A percentile compares a stretch with the other conserved stretches of the same genome.
Conservation (phyloP, 148 eudicot genomes). For the Polygonum aviculare region DNA sequence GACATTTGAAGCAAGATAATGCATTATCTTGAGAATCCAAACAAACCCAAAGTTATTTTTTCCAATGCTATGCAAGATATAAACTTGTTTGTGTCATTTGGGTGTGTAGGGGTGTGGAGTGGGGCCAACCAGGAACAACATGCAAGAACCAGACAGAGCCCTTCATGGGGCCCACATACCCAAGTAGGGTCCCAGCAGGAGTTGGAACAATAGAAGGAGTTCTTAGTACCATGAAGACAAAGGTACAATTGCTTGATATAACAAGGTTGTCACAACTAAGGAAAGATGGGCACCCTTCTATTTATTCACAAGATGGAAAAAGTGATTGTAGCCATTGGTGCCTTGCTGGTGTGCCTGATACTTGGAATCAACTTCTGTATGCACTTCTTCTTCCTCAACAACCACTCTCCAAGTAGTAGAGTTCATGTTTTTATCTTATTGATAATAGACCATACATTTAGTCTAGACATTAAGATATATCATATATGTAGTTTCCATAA, state of each 20-base stretch:
- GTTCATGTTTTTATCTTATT: too few relatives aligned
- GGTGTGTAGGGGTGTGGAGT: conserved; percentile 26
- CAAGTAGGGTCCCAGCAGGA: conserved; percentile 19
- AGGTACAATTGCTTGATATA: conserved; percentile 32
- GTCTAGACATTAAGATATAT: too few relatives aligned
- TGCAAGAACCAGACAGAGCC: conserved; percentile 33
- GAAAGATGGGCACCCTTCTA: conserved; percentile 53
- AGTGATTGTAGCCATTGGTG: conserved; percentile 67
- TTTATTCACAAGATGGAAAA: conserved; percentile 25
- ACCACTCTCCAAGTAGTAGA: background rate
- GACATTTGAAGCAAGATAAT: too few relatives aligned
- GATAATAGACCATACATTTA: too few relatives aligned
- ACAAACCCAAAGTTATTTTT: too few relatives aligned
- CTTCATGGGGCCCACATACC: conserved; percentile 20
- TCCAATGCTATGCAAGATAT: too few relatives aligned
- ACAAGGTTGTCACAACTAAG: conserved; percentile 40
- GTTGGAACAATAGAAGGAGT: conserved; percentile 23
- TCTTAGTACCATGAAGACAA: conserved; percentile 19
- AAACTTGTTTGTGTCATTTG: background rate
- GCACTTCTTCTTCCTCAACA: conserved; percentile 12
- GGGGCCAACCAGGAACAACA: conserved; percentile 23
- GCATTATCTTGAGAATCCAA: too few relatives aligned
- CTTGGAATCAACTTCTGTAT: conserved; percentile 48
- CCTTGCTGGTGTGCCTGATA: conserved; percentile 55
- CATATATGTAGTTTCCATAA: too few relatives aligned